These are phyloP conservation scores for Tylopilus sp. DNA, from an alignment of 768 basidiomycete species.

Conservation along the genomic window DNA sequence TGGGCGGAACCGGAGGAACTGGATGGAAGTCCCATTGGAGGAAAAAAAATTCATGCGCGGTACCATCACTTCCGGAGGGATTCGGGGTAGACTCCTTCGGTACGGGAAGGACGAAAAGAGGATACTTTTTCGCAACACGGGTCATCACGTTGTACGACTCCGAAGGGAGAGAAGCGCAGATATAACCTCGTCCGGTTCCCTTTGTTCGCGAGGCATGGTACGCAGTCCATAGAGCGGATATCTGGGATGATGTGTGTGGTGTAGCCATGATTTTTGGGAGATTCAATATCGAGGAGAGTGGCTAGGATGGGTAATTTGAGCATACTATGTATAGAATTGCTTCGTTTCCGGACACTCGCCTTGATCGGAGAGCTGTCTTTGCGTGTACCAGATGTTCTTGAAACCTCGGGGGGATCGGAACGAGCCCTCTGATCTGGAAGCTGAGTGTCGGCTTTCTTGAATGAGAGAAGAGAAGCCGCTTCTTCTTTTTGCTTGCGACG, in stretches of 20 bases:
- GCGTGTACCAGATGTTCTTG: constrained; percentile 29
- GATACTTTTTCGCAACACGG: constrained; percentile 57
- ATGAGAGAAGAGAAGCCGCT: constrained; percentile 9
- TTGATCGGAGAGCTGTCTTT: constrained; percentile 70
- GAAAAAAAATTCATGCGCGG: constrained; percentile 76
- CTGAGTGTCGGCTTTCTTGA: constrained; percentile 11
- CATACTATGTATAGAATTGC: background rate
- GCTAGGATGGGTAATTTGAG: constrained; percentile 43
- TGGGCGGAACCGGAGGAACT: constrained; percentile 55
- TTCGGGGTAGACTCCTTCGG: constrained; percentile 43
- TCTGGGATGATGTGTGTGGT: constrained; percentile 68
- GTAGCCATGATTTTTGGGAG: constrained; percentile 60
- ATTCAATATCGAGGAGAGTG: constrained; percentile 79
- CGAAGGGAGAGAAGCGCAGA: constrained; percentile 80
- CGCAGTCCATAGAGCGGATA: constrained; percentile 82
- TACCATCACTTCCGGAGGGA: constrained; percentile 29
- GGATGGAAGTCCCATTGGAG: constrained; percentile 90
- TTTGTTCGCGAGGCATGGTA: constrained; percentile 82
- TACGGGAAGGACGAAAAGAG: constrained; percentile 80
- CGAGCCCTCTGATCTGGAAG: constrained; percentile 6
- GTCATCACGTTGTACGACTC: constrained; percentile 72
- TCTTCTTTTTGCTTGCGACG: constrained; percentile 32
- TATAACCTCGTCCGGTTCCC: constrained; percentile 77
- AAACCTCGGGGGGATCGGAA: background rate
- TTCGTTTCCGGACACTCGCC: constrained; percentile 33